A percentile compares a stretch with the other conserved stretches of the same genome.
phyloP scores from a whole-genome alignment of 2,329 filamentous ascomycete species.

The Neofusicoccum kwambonambiense region DNA sequence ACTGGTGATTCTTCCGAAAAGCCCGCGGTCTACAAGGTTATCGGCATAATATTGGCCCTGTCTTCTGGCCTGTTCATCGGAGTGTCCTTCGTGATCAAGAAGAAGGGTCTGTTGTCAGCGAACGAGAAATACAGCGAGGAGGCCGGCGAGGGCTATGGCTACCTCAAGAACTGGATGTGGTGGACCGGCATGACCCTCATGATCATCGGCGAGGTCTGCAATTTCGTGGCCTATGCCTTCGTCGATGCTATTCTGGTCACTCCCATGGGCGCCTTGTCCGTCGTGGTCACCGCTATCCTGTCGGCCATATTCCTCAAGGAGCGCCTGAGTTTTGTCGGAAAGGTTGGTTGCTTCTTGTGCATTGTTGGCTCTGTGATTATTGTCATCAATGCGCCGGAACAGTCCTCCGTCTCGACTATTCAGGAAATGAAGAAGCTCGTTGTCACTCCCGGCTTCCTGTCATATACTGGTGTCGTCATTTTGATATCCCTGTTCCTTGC shows the following conservation, averaged over 20 bases:
- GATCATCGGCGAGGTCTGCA: constrained; percentile 95
- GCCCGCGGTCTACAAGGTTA: constrained; percentile 70
- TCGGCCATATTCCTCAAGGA: constrained; percentile 97
- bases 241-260: constrained; percentile 96
- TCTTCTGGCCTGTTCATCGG: constrained; percentile 91
- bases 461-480: constrained; percentile 80
- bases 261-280: constrained; percentile 79
- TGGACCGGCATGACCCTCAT: constrained; percentile 95
- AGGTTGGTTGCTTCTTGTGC: constrained; percentile 92
- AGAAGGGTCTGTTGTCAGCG: constrained; percentile 83
- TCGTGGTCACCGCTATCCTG: constrained; percentile 87
- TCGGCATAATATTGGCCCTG: constrained; percentile 83
- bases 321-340: constrained; percentile 89
- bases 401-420: constrained; percentile 82
- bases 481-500: constrained; percentile 70
- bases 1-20: constrained; percentile 27
- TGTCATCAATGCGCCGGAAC: constrained; percentile 84
- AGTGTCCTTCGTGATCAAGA: constrained; percentile 92
- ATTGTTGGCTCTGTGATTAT: constrained; percentile 93
- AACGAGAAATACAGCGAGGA: constrained; percentile 97
- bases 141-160: constrained; percentile 94
- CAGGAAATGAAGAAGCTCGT: constrained; percentile 91
- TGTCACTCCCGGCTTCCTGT: constrained; percentile 80
- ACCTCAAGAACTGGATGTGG: constrained; percentile 93
- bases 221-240: constrained; percentile 95